Conservation (phyloP, 2,329 filamentous ascomycete species). For the Colletotrichum zoysiae region DNA sequence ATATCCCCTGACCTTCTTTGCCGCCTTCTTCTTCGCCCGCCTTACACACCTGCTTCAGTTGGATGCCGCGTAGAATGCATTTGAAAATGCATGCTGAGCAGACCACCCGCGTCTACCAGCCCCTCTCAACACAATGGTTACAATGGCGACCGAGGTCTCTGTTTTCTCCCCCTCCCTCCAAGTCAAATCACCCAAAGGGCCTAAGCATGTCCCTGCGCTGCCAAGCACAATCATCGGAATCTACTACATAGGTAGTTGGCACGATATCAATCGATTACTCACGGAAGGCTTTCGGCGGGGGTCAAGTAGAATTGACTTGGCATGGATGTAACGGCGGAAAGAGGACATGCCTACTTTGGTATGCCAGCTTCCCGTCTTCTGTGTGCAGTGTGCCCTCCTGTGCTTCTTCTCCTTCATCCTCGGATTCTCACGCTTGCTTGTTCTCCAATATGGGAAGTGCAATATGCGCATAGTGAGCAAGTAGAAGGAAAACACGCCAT, state of each 20-base stretch:
- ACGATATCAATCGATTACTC: not conserved
- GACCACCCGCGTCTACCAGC: not conserved
- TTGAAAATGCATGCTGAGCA: not conserved
- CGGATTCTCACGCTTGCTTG: no score
- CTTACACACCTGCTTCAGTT: not conserved
- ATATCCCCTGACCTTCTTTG: not conserved
- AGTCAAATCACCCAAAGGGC: not conserved
- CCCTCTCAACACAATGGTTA: not conserved
- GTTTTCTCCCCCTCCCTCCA: no score
- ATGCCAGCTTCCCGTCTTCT: not conserved
- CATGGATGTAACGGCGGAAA: not conserved
- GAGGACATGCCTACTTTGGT: not conserved
- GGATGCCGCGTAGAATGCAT: not conserved
- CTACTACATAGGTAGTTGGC: not conserved
- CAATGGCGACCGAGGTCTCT: not conserved
- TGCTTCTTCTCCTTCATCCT: not conserved
- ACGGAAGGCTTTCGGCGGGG: conserved; percentile 11
- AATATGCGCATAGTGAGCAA: not conserved
- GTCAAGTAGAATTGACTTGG: conserved; percentile 19
- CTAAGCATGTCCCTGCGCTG: not conserved
- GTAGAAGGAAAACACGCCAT: not conserved
- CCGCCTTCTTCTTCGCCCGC: not conserved
- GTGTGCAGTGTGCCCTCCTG: not conserved
- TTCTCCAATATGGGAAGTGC: not conserved
- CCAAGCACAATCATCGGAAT: conserved; percentile 14